phyloP scores from a whole-genome alignment of 352 stramenopile genomes.

The Pythium phragmiticola region DNA sequence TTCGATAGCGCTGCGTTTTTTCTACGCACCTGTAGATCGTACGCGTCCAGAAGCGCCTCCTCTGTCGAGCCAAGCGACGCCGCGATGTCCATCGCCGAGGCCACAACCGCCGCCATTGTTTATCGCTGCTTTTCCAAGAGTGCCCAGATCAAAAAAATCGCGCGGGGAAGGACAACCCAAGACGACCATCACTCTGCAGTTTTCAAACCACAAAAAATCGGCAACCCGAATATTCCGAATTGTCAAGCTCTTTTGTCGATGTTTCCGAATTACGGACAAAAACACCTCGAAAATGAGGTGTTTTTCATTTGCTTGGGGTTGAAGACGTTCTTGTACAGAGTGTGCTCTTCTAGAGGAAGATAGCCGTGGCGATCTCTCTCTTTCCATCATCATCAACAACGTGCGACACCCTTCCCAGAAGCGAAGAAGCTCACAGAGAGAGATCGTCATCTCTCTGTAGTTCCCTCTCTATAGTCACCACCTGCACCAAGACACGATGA shows the following conservation, averaged over 20 bases:
- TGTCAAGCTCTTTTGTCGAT: background rate
- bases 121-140: background rate
- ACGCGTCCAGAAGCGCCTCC: conserved; percentile 59
- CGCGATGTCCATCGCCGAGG: conserved; percentile 22
- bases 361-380: conserved; percentile 12
- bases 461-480: background rate
- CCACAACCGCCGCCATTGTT: conserved; percentile 29
- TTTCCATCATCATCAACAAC: conserved; percentile 13
- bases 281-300: background rate
- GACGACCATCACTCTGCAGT: conserved; percentile 14
- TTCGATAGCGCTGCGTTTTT: conserved; percentile 1
- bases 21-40: conserved; percentile 53
- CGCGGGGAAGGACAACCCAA: conserved; percentile 1
- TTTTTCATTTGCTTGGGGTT: conserved; percentile 13
- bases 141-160: conserved; percentile 11
- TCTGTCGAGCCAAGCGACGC: conserved; percentile 28
- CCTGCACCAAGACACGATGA: background rate
- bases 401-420: conserved; percentile 7
- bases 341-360: conserved; percentile 38
- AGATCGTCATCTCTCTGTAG: too few relatives aligned
- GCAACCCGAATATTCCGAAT: background rate
- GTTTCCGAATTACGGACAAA: too few relatives aligned
- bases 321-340: conserved; percentile 36
- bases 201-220: conserved; percentile 8
- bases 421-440: background rate